A percentile compares a stretch with the other conserved stretches of the same genome.
phyloP scores from a whole-genome alignment of 2,329 filamentous ascomycete species.

The Chrysoporthe cubensis region DNA sequence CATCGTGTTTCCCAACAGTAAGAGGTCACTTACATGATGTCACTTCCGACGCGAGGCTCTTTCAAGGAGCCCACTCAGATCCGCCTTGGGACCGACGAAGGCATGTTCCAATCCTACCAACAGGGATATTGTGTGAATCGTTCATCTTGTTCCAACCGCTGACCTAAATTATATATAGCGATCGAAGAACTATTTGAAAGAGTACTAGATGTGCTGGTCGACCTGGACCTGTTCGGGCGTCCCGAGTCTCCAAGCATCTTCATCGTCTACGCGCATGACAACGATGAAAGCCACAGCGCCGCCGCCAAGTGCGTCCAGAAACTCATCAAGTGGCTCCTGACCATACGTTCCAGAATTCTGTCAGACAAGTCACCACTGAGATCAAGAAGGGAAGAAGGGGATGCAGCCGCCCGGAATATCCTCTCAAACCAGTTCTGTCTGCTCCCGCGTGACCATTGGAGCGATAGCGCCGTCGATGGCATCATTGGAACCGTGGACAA shows the following conservation, averaged over 20 bases:
- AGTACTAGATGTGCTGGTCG: neutral
- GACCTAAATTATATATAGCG: neutral
- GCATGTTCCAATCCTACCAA: neutral
- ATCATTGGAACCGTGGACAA: neutral
- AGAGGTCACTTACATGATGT: neutral
- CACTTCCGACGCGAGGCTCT: neutral
- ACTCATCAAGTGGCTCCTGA: neutral
- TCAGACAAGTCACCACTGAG: neutral
- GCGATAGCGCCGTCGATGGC: neutral
- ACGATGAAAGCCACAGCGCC: neutral
- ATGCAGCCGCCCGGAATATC: slow-evolving; percentile 1
- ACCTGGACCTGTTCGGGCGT: too few species aligned
- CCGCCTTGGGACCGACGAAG: neutral
- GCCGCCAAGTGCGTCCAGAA: neutral
- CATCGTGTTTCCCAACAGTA: neutral
- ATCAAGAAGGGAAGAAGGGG: neutral
- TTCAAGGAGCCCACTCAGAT: neutral
- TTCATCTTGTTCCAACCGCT: neutral
- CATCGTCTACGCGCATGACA: slow-evolving; percentile 9
- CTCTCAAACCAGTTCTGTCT: slow-evolving; percentile 4
- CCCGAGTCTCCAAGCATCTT: slow-evolving; percentile 1
- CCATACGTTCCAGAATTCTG: neutral
- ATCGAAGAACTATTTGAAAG: neutral
- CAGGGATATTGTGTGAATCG: neutral
- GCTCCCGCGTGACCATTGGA: neutral